A percentile compares a stretch with the other conserved stretches of the same genome.
Evolutionary conservation across 2,329 filamentous ascomycete genomes (phyloP).

Genomic region (Niveomyces coronatus): DNA sequence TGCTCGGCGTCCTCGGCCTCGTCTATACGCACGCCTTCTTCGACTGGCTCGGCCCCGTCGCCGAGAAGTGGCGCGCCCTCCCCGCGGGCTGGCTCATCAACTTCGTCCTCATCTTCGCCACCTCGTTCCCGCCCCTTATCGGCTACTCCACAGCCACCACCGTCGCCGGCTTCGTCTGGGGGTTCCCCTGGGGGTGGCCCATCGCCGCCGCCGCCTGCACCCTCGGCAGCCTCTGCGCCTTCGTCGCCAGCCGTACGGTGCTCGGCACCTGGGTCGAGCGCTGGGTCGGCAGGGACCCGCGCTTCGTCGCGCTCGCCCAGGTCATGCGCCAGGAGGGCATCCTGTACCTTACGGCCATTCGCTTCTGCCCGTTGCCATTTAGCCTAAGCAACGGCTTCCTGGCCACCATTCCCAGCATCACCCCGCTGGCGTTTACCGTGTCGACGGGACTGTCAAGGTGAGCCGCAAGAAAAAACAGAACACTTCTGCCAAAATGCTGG

Average conservation of each 20-base stretch:
- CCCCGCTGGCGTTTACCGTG: slow-evolving; percentile 62
- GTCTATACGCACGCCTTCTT: slow-evolving; percentile 76
- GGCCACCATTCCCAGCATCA: slow-evolving; percentile 83
- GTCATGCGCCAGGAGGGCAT: slow-evolving; percentile 86
- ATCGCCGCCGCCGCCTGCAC: slow-evolving; percentile 72
- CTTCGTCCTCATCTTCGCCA: slow-evolving; percentile 63
- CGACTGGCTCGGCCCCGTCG: slow-evolving; percentile 59
- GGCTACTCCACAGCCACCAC: slow-evolving; percentile 69
- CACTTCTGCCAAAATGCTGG: background rate
- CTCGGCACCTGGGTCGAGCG: slow-evolving; percentile 69
- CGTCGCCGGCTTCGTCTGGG: slow-evolving; percentile 44
- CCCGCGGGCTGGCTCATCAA: slow-evolving; percentile 64
- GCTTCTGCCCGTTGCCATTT: slow-evolving; percentile 86
- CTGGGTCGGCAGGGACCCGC: slow-evolving; percentile 70
- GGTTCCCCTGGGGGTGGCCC: slow-evolving; percentile 61
- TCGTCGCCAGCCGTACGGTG: slow-evolving; percentile 69
- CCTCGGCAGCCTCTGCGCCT: slow-evolving; percentile 66
- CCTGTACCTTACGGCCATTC: slow-evolving; percentile 80
- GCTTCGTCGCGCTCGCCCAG: slow-evolving; percentile 80
- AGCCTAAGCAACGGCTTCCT: slow-evolving; percentile 90
- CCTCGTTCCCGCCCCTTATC: slow-evolving; percentile 78
- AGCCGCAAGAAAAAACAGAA: slow-evolving; percentile 11
- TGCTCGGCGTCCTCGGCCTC: slow-evolving; percentile 57
- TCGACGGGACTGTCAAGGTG: slow-evolving; percentile 69
- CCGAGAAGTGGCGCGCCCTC: slow-evolving; percentile 66